Evolutionary conservation across 2,329 filamentous ascomycete species (phyloP).

Genomic region (Colletotrichum brevisporum): DNA sequence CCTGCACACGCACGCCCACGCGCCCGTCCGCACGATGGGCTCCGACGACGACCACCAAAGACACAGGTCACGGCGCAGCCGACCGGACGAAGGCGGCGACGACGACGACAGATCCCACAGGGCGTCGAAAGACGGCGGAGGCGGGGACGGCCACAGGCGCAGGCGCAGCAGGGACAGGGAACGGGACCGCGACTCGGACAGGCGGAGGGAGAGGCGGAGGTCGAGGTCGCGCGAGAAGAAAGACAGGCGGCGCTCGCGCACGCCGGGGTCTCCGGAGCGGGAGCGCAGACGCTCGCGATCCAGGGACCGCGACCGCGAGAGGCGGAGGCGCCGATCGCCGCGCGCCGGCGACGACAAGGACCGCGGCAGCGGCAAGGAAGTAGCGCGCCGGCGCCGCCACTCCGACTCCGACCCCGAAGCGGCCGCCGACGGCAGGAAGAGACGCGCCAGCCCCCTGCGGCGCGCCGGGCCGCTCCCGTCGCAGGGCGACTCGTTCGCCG

Average conservation of each 20-base stretch:
- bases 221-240: conserved; percentile 30
- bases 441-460: conserved; percentile 43
- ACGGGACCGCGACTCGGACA: conserved; percentile 22
- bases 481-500: conserved; percentile 72
- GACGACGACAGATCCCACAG: conserved; percentile 26
- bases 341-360: conserved; percentile 39
- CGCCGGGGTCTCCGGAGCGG: conserved; percentile 27
- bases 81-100: conserved; percentile 14
- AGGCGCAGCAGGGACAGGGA: conserved; percentile 34
- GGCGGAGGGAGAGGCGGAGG: conserved; percentile 22
- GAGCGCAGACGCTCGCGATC: conserved; percentile 31
- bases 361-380: conserved; percentile 31
- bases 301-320: conserved; percentile 45
- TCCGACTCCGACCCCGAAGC: conserved; percentile 44
- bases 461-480: conserved; percentile 69
- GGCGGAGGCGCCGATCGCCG: conserved; percentile 46
- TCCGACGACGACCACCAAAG: conserved; percentile 34
- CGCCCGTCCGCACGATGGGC: conserved; percentile 15
- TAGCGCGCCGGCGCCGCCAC: conserved; percentile 13
- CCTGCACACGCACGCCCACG: no score
- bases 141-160: conserved; percentile 24
- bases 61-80: conserved; percentile 29
- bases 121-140: not conserved
- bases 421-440: conserved; percentile 50
- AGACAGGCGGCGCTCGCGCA: conserved; percentile 37